A percentile compares a stretch with the other conserved stretches of the same genome.
Conservation (phyloP, 768 basidiomycete species). For the Leccinellum rugosiceps region DNA sequence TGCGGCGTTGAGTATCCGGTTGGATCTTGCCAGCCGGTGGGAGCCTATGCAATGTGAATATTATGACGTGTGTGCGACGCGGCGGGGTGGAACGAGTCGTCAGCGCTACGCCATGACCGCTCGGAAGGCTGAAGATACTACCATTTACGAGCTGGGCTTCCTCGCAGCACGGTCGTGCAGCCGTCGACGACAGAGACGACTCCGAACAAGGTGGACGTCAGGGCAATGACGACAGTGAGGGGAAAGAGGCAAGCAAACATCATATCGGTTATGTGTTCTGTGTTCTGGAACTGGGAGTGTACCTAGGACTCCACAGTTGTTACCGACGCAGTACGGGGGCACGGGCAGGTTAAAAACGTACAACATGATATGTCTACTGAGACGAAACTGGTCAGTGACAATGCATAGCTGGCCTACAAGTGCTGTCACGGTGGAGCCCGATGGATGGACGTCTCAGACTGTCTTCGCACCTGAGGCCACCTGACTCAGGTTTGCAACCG, state of each 20-base stretch:
- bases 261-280: not conserved
- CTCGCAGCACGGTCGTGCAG: constrained; percentile 1
- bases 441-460: not conserved
- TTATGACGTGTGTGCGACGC: not conserved
- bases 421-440: no score
- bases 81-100: no score
- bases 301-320: not conserved
- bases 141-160: not conserved
- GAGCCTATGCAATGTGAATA: not conserved
- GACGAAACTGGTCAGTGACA: not conserved
- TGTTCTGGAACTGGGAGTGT: not conserved
- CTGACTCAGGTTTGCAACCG: not conserved
- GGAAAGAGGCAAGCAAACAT: constrained; percentile 5
- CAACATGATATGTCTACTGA: not conserved
- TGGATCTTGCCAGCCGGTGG: not conserved
- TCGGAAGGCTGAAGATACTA: not conserved
- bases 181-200: not conserved
- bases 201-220: not conserved
- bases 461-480: not conserved
- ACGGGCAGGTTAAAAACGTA: not conserved
- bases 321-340: no score
- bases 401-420: not conserved
- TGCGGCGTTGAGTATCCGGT: not conserved
- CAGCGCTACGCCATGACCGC: not conserved
- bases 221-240: not conserved